phyloP scores from a whole-genome alignment of 23 red algal genomes.

The Gracilaria vermiculophylla region DNA sequence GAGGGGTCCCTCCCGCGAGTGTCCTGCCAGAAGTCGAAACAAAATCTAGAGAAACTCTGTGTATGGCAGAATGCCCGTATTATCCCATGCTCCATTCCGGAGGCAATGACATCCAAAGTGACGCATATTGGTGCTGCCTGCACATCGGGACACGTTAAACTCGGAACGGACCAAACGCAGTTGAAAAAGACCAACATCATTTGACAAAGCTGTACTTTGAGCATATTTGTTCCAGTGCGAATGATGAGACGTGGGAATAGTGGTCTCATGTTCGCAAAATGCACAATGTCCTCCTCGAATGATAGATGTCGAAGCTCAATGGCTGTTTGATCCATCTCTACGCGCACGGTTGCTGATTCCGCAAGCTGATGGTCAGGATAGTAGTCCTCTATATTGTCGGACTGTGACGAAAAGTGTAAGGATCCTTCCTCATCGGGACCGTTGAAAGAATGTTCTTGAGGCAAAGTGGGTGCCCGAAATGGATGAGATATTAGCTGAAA shows the following conservation, averaged over 20 bases:
- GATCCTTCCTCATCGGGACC: slow-evolving; percentile 6
- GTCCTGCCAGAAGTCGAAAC: slow-evolving; percentile 49
- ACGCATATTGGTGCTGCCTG: slow-evolving; percentile 23
- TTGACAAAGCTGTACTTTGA: background rate
- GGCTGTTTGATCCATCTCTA: background rate
- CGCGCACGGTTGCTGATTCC: background rate
- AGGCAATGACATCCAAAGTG: background rate
- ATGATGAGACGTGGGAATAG: background rate
- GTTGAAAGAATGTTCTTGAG: background rate
- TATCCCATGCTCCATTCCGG: background rate
- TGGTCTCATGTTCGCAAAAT: background rate
- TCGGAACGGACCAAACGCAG: slow-evolving; percentile 3
- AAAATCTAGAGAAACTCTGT: background rate
- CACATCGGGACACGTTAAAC: background rate
- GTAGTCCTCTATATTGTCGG: slow-evolving; percentile 3
- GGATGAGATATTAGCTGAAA: slow-evolving; percentile 26
- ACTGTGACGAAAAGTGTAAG: background rate
- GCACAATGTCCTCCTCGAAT: background rate
- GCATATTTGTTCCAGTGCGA: background rate
- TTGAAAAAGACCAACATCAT: slow-evolving; percentile 24
- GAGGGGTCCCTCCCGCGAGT: slow-evolving; percentile 28
- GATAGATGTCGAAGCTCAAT: slow-evolving; percentile 37
- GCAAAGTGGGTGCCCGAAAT: background rate
- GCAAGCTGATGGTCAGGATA: slow-evolving; percentile 23
- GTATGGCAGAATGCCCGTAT: background rate